These are phyloP conservation scores for Pestalotiopsis sp. DNA, from an alignment of 2,329 filamentous ascomycete genomes.

Conservation along the genomic window DNA sequence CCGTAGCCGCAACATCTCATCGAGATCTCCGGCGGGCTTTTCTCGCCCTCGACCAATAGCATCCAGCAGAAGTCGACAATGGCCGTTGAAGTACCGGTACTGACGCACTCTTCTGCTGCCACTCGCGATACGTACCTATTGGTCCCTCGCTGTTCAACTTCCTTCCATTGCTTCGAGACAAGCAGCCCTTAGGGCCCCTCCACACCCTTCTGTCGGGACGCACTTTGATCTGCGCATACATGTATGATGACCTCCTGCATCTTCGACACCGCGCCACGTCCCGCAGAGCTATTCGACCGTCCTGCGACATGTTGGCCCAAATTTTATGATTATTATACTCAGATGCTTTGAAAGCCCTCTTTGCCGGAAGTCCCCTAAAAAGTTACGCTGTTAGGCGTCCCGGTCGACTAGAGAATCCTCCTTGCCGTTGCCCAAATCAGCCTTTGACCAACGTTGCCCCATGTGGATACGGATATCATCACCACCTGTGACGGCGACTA, in stretches of 20 bases:
- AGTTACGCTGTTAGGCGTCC: constrained; percentile 14
- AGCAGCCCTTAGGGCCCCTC: neutral
- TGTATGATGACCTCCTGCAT: constrained; percentile 20
- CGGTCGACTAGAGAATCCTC: neutral
- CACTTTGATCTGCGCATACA: constrained; percentile 12
- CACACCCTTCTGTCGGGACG: constrained; percentile 12
- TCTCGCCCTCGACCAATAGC: constrained; percentile 1
- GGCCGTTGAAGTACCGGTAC: constrained; percentile 14
- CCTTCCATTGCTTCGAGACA: neutral
- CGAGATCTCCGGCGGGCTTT: constrained; percentile 5
- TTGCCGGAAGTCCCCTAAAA: neutral
- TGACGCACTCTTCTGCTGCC: neutral
- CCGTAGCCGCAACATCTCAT: neutral
- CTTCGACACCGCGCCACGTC: constrained; percentile 8
- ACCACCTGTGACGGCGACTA: neutral
- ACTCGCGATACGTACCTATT: neutral
- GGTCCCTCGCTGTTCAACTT: neutral
- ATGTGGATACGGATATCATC: constrained; percentile 8
- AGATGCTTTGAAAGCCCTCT: neutral
- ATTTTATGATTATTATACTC: neutral
- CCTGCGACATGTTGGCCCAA: neutral
- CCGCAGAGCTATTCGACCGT: neutral
- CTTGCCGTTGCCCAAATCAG: constrained; percentile 2
- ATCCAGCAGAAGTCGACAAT: neutral
- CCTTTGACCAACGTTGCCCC: neutral